A percentile compares a stretch with the other conserved stretches of the same genome.
Evolutionary conservation across 2,329 filamentous ascomycete species (phyloP).

Genomic region (Rhinocladiella similis): DNA sequence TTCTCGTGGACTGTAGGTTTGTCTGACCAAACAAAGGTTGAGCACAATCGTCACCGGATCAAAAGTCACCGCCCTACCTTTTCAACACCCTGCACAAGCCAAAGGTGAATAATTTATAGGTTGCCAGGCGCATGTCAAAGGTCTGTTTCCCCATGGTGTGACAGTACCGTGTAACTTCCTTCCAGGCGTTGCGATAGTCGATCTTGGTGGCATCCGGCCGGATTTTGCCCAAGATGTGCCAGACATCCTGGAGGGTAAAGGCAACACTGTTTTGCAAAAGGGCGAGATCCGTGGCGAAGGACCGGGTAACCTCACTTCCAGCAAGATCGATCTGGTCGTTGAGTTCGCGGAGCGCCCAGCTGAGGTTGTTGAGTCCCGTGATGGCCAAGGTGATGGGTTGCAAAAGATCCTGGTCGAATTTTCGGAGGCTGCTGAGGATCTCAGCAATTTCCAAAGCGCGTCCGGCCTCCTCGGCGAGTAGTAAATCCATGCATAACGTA

Average conservation of each 20-base stretch:
- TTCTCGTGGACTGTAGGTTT: slow-evolving; percentile 15
- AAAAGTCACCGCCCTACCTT: slow-evolving; percentile 40
- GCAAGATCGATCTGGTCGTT: slow-evolving; percentile 43
- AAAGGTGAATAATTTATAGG: slow-evolving; percentile 52
- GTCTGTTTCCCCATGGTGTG: slow-evolving; percentile 50
- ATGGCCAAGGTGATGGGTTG: slow-evolving; percentile 56
- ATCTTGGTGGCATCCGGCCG: slow-evolving; percentile 31
- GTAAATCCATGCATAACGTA: slow-evolving; percentile 36
- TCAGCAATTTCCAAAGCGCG: slow-evolving; percentile 55
- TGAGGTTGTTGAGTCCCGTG: slow-evolving; percentile 56
- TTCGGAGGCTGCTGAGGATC: slow-evolving; percentile 51
- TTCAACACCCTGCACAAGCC: slow-evolving; percentile 46
- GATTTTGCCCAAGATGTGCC: slow-evolving; percentile 46
- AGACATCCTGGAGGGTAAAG: slow-evolving; percentile 53
- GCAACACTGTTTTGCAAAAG: slow-evolving; percentile 51
- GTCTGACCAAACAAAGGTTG: slow-evolving; percentile 13
- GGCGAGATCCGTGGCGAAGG: slow-evolving; percentile 47
- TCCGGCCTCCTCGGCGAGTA: slow-evolving; percentile 45
- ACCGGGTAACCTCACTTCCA: slow-evolving; percentile 38
- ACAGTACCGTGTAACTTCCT: slow-evolving; percentile 41
- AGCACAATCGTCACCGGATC: slow-evolving; percentile 4
- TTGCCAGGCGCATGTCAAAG: slow-evolving; percentile 49
- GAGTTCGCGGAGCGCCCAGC: slow-evolving; percentile 50
- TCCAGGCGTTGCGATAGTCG: slow-evolving; percentile 53
- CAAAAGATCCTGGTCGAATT: slow-evolving; percentile 51